Percentiles rank a stretch among this genome's conserved stretches.
Conservation (phyloP, 345 rosid species). For the Linum tenue region DNA sequence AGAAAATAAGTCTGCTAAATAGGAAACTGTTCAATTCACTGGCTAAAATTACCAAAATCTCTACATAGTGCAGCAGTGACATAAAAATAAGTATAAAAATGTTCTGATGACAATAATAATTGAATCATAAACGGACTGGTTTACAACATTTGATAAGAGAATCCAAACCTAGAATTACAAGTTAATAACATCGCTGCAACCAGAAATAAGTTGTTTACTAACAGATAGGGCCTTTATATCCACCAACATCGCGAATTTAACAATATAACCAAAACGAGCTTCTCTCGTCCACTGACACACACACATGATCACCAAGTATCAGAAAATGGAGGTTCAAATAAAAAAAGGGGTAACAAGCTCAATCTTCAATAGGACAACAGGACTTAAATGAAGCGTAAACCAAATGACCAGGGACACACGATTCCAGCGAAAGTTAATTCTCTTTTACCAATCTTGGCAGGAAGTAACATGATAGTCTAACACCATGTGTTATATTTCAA, state of each 20-base stretch:
- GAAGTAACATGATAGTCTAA: not conserved
- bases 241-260: no score
- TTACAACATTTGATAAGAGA: no score
- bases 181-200: not conserved
- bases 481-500: not conserved
- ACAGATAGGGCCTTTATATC: not conserved
- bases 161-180: not conserved
- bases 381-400: not conserved
- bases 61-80: not conserved
- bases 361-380: no score
- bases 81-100: no score
- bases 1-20: not conserved
- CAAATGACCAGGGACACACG: not conserved
- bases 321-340: no score
- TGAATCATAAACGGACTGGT: not conserved
- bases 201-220: not conserved
- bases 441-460: not conserved
- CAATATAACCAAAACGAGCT: no score
- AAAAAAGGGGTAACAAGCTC: no score
- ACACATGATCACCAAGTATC: no score
- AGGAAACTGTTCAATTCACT: not conserved
- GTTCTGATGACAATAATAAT: not conserved
- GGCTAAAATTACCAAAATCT: not conserved
- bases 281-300: no score
- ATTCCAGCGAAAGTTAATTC: no score